Percentiles rank a stretch among this genome's conserved stretches.
These are phyloP conservation scores for Marsdenia floribunda DNA, from an alignment of 257 asterid species.

Conservation along the genomic window DNA sequence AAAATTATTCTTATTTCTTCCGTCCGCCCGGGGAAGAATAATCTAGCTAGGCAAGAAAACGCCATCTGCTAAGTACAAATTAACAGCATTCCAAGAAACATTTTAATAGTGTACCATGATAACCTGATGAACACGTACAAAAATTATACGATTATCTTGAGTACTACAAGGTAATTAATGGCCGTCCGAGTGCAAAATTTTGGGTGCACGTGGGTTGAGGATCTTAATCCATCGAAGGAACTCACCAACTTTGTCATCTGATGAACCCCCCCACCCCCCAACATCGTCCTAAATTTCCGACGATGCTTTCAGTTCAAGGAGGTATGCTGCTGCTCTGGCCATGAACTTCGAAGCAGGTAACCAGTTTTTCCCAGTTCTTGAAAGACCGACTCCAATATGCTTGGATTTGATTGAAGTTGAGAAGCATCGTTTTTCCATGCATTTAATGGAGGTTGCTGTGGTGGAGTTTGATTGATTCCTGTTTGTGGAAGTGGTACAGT, in stretches of 20 bases:
- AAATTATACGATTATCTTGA: too few species aligned
- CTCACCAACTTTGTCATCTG: too few species aligned
- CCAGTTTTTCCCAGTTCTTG: constrained; percentile 7
- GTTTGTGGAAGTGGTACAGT: constrained; percentile 5
- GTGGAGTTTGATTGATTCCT: not conserved
- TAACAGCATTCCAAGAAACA: too few species aligned
- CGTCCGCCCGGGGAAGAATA: too few species aligned
- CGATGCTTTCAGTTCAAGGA: not conserved
- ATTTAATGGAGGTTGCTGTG: not conserved
- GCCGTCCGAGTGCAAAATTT: not conserved
- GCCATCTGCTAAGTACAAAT: too few species aligned
- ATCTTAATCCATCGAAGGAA: not conserved
- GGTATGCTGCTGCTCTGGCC: not conserved
- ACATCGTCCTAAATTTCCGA: not conserved
- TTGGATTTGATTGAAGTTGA: constrained; percentile 1
- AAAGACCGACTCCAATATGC: not conserved
- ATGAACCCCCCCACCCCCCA: too few species aligned
- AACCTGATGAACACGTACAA: too few species aligned
- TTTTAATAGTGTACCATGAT: too few species aligned
- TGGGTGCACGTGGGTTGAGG: not conserved
- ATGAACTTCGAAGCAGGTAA: constrained; percentile 4
- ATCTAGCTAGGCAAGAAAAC: too few species aligned
- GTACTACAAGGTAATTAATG: not conserved
- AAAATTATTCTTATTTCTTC: too few species aligned
- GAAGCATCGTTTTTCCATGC: constrained; percentile 1